Evolutionary conservation across 2,329 filamentous ascomycete genomes (phyloP), one percentile per base, ranked within the genome.

Genomic region (Talaromyces islandicus): DNA sequence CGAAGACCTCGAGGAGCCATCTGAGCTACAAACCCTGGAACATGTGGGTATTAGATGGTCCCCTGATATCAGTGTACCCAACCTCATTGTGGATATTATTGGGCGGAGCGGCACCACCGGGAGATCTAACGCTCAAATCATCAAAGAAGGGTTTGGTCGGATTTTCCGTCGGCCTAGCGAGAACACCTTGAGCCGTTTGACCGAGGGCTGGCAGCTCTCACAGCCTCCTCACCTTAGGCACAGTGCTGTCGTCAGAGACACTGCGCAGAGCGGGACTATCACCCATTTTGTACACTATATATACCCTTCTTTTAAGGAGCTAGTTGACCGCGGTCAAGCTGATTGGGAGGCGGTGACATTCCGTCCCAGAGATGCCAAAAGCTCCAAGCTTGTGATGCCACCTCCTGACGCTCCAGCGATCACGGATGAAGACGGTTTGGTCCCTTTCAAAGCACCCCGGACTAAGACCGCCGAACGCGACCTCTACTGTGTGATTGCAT

Each of bases 181-280:
- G 65, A 77, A 79, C 30, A 71, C 79, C 21, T 67, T 87, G 24
- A 71, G 71, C 54, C 79, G 83, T 27, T 65, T 87, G 41, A 81
- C 81, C 1, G 80, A 85, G 59, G 74, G 78, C 58, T 86, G 84
- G 80, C 79, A 84, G 58, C 66, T 80, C 17, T 82, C 81, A n/a
- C 85, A 88, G 64, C 84, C 85, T 25, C 70, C 74, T 3, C 79
- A 85, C 67, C 73, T 87, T 24, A 79, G 81, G 19, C 83, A 86
- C 66, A 70, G 85, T 17, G 77, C 81, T 11, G 73, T 87, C 30
- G 77, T 87, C 35, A 75, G 83, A 62, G 83, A 86, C 58, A 81
- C 78, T 6, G 74, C 76, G 2, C 74, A 82, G 14, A 75, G 75
- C 14, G 72, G 75, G 12, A 81, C 80, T 19, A 70, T 74, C 30